phyloP scores from a whole-genome alignment of 371 early-diverging fungal genomes.

The Actinomucor elegans region DNA sequence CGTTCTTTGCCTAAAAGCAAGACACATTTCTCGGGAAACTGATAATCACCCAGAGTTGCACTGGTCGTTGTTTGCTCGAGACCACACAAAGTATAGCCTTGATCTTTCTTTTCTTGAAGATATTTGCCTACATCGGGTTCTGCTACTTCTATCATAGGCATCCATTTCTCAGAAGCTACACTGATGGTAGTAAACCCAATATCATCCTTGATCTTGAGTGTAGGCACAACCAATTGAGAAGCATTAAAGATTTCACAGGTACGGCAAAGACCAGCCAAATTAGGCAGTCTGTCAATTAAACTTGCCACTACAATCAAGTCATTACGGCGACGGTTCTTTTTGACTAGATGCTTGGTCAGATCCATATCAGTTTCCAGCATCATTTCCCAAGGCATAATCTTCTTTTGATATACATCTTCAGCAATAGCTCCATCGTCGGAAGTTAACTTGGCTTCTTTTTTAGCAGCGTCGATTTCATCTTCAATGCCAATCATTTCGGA shows the following conservation, averaged over 20 bases:
- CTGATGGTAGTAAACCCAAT: constrained; percentile 56
- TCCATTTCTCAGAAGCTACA: constrained; percentile 59
- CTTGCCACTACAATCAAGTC: constrained; percentile 65
- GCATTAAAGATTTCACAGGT: constrained; percentile 73
- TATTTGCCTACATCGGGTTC: constrained; percentile 44
- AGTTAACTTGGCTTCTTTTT: background rate
- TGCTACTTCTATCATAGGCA: constrained; percentile 59
- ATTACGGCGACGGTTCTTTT: constrained; percentile 44
- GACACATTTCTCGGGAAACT: constrained; percentile 58
- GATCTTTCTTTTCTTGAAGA: constrained; percentile 47
- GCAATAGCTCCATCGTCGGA: background rate
- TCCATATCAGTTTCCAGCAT: constrained; percentile 52
- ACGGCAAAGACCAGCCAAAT: constrained; percentile 63
- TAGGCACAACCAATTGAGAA: constrained; percentile 43
- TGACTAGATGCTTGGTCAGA: constrained; percentile 38
- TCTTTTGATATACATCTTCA: constrained; percentile 53
- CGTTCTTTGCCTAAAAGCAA: constrained; percentile 57
- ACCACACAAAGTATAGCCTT: constrained; percentile 62
- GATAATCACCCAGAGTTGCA: constrained; percentile 49
- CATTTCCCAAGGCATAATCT: constrained; percentile 71
- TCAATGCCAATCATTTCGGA: constrained; percentile 23
- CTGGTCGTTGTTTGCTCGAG: constrained; percentile 69
- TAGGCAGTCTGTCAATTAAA: constrained; percentile 59
- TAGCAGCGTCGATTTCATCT: constrained; percentile 1
- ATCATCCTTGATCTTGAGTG: constrained; percentile 51